Evolutionary conservation across 2,329 filamentous ascomycete species (phyloP), one percentile per base, ranked within the genome.

Genomic region (Aureobasidium leucospermi): DNA sequence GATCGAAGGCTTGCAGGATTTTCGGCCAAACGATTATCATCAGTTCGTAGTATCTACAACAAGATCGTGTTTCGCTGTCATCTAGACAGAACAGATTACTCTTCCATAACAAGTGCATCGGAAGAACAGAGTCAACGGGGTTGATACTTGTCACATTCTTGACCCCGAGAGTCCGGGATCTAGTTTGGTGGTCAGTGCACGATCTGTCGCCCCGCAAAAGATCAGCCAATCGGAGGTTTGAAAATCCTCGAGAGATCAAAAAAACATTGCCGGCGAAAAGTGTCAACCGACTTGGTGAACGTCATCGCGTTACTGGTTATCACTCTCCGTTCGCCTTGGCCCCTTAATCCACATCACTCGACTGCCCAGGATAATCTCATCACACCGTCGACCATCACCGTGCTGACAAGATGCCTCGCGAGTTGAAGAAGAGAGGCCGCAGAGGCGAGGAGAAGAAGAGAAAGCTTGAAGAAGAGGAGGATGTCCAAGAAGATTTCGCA

Each of bases 401-500:
- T 16, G 39, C 11, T 32, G 39, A 8, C 51, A 10, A 43, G 28
- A 85, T 85, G 83, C 82, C 83, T 52, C 81, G 80, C 69, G 81
- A 84, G 69, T 74, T 79, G 66, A 82, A 80, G 69, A 82, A 83
- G 69, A 79, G 80, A 64, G 79, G 82, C 63, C 77, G 82, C 61
- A 79, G 82, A 66, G 72, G 73, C 65, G 76, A 76, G 70, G 78
- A 77, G 64, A 73, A 75, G 66, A 83, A 83, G 70, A 67, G 75
- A 39, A 80, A 79, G 67, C 75, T 76, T 48, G 79, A 81, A 43
- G 71, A 75, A 23, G 72, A 72, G 51, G 72, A 76, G 23, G 63
- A 68, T 5, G 10, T 36, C 3, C 61, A 61, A 6, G 60, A 65
- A n/a, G 55, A 23, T 77, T 79, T 64, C 69, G 73, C 45, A 16